Percentiles rank a stretch among this genome's conserved stretches.
These are phyloP conservation scores for Aspergillus eucalypticola DNA, from an alignment of 2,329 filamentous ascomycete genomes.

Conservation along the genomic window DNA sequence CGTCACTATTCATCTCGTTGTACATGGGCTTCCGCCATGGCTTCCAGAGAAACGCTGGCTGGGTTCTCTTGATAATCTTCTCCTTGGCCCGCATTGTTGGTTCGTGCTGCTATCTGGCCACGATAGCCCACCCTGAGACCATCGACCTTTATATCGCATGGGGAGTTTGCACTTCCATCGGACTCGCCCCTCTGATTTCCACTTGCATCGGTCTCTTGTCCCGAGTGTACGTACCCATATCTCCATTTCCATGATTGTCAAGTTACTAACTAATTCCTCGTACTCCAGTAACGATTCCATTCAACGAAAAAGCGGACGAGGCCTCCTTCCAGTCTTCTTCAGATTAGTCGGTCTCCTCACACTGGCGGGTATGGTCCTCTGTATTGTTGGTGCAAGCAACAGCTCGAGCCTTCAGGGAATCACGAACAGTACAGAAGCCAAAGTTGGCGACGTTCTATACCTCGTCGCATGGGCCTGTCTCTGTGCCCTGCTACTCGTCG, in stretches of 20 bases:
- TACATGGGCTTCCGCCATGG: slow-evolving; percentile 41
- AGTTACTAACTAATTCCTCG: slow-evolving; percentile 1
- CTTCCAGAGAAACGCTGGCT: slow-evolving; percentile 49
- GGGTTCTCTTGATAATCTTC: slow-evolving; percentile 57
- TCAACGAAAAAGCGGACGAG: slow-evolving; percentile 17
- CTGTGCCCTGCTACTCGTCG: slow-evolving; percentile 33
- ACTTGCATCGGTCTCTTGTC: slow-evolving; percentile 49
- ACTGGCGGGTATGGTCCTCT: slow-evolving; percentile 37
- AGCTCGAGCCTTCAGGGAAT: slow-evolving; percentile 31
- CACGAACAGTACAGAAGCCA: slow-evolving; percentile 39
- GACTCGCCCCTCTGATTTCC: slow-evolving; percentile 52
- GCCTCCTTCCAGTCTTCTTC: slow-evolving; percentile 29
- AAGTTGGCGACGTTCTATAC: slow-evolving; percentile 48
- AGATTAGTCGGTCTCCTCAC: slow-evolving; percentile 34
- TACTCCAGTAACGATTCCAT: slow-evolving; percentile 28
- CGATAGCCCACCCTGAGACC: slow-evolving; percentile 44
- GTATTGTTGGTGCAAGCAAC: slow-evolving; percentile 43
- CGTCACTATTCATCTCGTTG: slow-evolving; percentile 31
- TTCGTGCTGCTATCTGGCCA: slow-evolving; percentile 51
- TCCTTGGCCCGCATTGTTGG: slow-evolving; percentile 55
- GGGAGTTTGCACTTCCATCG: slow-evolving; percentile 49
- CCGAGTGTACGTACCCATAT: no score
- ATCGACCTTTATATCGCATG: slow-evolving; percentile 43
- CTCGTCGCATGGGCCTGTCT: slow-evolving; percentile 45
- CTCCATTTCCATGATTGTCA: no score